Conservation (phyloP, 1,139 yeast genomes). For the Hyphopichia burtonii region DNA sequence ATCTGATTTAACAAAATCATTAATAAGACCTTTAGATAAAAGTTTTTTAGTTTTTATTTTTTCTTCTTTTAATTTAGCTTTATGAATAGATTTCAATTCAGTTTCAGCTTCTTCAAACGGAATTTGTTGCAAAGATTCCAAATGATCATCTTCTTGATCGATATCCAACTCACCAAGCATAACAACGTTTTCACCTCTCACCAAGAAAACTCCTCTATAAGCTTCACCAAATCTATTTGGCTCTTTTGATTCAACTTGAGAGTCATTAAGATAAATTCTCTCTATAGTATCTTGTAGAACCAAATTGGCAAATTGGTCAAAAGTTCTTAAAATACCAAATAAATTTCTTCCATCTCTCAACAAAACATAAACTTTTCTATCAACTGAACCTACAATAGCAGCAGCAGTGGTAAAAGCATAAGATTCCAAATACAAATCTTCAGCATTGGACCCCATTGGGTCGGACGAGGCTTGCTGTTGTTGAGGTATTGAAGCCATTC, state of each 20-base stretch:
- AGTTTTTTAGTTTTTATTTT: constrained; percentile 48
- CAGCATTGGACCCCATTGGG: constrained; percentile 36
- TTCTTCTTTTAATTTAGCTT: constrained; percentile 43
- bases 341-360: constrained; percentile 88
- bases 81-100: constrained; percentile 38
- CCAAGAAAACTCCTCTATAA: constrained; percentile 77
- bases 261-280: constrained; percentile 61
- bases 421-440: constrained; percentile 58
- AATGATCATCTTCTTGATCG: constrained; percentile 76
- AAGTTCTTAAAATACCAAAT: constrained; percentile 89
- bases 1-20: constrained; percentile 56
- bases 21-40: constrained; percentile 52
- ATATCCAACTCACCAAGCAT: constrained; percentile 93
- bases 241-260: constrained; percentile 19
- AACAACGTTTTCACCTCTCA: constrained; percentile 97
- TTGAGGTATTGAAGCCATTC: constrained; percentile 9
- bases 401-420: constrained; percentile 97
- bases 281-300: constrained; percentile 90
- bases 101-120: constrained; percentile 61
- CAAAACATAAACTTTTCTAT: constrained; percentile 80
- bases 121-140: constrained; percentile 55
- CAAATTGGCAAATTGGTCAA: constrained; percentile 93
- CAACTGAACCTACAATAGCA: constrained; percentile 91
- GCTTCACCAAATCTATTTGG: constrained; percentile 67
- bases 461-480: constrained; percentile 13